Conservation (phyloP, 1,284 basidiomycete species). For the Tetrapyrgos nigripes region DNA sequence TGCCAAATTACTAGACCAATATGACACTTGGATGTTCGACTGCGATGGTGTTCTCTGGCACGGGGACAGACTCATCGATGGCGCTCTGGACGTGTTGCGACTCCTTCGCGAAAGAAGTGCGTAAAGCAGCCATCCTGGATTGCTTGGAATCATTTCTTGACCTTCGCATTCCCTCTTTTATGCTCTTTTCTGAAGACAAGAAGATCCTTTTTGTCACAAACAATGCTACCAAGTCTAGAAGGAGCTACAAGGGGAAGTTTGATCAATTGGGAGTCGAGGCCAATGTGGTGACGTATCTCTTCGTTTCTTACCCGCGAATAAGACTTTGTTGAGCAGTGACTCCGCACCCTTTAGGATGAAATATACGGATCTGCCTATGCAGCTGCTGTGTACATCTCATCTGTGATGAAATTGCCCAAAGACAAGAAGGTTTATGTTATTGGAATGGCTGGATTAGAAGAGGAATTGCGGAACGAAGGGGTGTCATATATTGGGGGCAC, state of each 20-base stretch:
- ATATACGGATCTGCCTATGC: slow-evolving; percentile 97
- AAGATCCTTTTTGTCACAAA: slow-evolving; percentile 95
- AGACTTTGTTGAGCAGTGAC: slow-evolving; percentile 5
- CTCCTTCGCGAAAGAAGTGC: slow-evolving; percentile 70
- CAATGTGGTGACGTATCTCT: slow-evolving; percentile 65
- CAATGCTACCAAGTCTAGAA: slow-evolving; percentile 95
- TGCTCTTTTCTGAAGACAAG: slow-evolving; percentile 59
- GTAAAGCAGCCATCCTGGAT: slow-evolving; percentile 31
- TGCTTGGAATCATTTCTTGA: neutral
- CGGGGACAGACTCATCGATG: slow-evolving; percentile 83
- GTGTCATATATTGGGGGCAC: slow-evolving; percentile 87
- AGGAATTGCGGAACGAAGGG: slow-evolving; percentile 89
- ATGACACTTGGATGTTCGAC: slow-evolving; percentile 95
- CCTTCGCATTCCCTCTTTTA: neutral
- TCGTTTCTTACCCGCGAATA: slow-evolving; percentile 22
- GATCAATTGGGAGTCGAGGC: slow-evolving; percentile 88
- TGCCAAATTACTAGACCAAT: slow-evolving; percentile 69
- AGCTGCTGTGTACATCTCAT: slow-evolving; percentile 91
- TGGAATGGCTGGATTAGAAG: slow-evolving; percentile 91
- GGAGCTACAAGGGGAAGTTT: slow-evolving; percentile 90
- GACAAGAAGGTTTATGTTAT: slow-evolving; percentile 97
- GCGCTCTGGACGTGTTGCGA: slow-evolving; percentile 76
- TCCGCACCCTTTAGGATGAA: slow-evolving; percentile 69
- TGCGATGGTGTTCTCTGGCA: slow-evolving; percentile 97
- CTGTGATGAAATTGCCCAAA: slow-evolving; percentile 87